Base-by-base conservation (phyloP, 1,284 basidiomycete genomes). In the Laetiporus sulphureus region DNA sequence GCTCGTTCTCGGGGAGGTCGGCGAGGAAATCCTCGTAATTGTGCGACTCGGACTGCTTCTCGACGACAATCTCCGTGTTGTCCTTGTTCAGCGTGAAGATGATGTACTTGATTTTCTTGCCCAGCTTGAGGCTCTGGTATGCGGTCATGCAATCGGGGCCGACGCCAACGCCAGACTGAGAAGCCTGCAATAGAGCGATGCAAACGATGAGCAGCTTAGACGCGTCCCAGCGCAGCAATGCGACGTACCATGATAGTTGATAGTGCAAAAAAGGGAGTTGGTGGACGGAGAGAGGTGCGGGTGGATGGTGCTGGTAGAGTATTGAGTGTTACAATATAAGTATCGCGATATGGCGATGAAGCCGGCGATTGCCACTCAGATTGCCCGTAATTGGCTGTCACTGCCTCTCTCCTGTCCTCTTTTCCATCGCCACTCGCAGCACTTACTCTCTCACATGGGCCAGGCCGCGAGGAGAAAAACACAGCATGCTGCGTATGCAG, bases 101-200 rank as follows among this genome's bases (percentile, higher is more conserved):
- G 70, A 97, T 84, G 75, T 90, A 98, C 66, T 90, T 90, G 69
- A 64, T 52, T 69, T 80, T 86, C 75, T 91, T 91, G 60, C 77
- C 73, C 36, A 88, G 69, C 73, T 97, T 96, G 60, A 97, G 77
- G 38, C 75, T 66, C 62, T 83, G 76, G 75, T 72, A 97, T 42
- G 63, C 63, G 2, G 64, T 59, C 46, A 91, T 54, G 65, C 90
- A 92, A 4, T 68, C 54, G 10, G 61, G 50, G 67, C 74, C 67
- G 52, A 83, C 79, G 51, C 61, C 59, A 56, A 93, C 81, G 51
- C 92, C 91, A 57, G 89, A 44, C 24, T 44, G 42, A 31, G 44
- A 92, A 53, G 86, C 68, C 88, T 91, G 45, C 37, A 32, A 34
- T 31, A 20, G 29, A 13, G 27, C 25, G 41, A 46, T 31, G 27